Percentiles rank a stretch among this genome's conserved stretches.
phyloP scores from a whole-genome alignment of 305 asterid genomes.

The Fraxinus baroniana region DNA sequence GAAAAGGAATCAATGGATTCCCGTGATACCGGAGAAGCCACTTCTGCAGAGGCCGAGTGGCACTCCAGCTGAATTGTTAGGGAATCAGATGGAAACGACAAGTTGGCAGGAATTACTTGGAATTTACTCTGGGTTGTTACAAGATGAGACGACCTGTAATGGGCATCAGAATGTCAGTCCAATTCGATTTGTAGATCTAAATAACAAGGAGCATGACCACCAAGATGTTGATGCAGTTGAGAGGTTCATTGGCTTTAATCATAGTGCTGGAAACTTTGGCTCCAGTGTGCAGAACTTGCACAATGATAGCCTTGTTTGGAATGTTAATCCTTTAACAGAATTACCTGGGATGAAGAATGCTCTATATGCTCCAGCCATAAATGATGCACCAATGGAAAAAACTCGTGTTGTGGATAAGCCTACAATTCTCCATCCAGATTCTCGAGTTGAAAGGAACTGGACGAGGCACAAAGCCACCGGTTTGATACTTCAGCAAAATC shows the following conservation, averaged over 20 bases:
- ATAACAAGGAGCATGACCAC: slow-evolving; percentile 18
- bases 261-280: slow-evolving; percentile 29
- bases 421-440: slow-evolving; percentile 29
- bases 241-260: slow-evolving; percentile 25
- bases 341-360: slow-evolving; percentile 35
- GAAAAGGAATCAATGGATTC: slow-evolving; percentile 48
- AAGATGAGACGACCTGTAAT: slow-evolving; percentile 16
- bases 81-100: slow-evolving; percentile 19
- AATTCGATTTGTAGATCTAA: slow-evolving; percentile 6
- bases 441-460: slow-evolving; percentile 36
- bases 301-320: slow-evolving; percentile 33
- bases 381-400: slow-evolving; percentile 29
- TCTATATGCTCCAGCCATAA: slow-evolving; percentile 10
- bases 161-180: slow-evolving; percentile 16
- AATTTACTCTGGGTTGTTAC: slow-evolving; percentile 43
- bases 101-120: slow-evolving; percentile 55
- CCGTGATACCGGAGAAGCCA: slow-evolving; percentile 44
- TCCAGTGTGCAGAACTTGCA: slow-evolving; percentile 25
- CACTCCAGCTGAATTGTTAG: slow-evolving; percentile 25
- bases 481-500: slow-evolving; percentile 30
- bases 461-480: slow-evolving; percentile 22
- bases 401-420: slow-evolving; percentile 7
- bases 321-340: slow-evolving; percentile 43
- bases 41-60: slow-evolving; percentile 29
- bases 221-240: slow-evolving; percentile 20